phyloP scores from a whole-genome alignment of 2,329 filamentous ascomycete species.

The Calonectria leucothoes region DNA sequence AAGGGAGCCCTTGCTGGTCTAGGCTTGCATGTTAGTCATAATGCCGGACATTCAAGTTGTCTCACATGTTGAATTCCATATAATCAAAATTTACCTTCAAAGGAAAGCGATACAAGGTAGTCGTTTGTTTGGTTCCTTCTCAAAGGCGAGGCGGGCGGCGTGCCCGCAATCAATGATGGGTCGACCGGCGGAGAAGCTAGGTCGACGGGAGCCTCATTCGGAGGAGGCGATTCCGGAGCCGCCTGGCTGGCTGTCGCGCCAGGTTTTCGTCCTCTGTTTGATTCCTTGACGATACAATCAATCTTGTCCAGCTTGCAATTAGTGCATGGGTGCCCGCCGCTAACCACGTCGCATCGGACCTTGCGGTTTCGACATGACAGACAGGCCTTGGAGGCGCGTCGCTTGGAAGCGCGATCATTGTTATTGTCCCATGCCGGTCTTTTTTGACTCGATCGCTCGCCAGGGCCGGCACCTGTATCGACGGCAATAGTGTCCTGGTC shows the following conservation, averaged over 20 bases:
- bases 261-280: slow-evolving; percentile 22
- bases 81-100: slow-evolving; percentile 4
- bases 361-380: slow-evolving; percentile 36
- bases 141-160: neutral
- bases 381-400: slow-evolving; percentile 41
- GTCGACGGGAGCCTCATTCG: neutral
- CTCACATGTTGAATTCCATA: neutral
- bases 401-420: slow-evolving; percentile 22
- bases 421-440: slow-evolving; percentile 1
- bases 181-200: slow-evolving; percentile 1
- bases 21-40: neutral
- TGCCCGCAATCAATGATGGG: neutral
- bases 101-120: slow-evolving; percentile 15
- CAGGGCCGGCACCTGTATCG: neutral
- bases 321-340: slow-evolving; percentile 39
- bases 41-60: neutral
- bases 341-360: slow-evolving; percentile 42
- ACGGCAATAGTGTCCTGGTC: neutral
- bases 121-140: neutral
- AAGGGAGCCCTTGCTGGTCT: neutral
- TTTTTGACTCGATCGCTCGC: neutral
- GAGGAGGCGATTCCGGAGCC: neutral
- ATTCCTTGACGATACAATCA: slow-evolving; percentile 30
- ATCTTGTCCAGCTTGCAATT: slow-evolving; percentile 39
- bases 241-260: neutral